phyloP scores from a whole-genome alignment of 2,329 filamentous ascomycete genomes.

The Hymenoscyphus salicellus region DNA sequence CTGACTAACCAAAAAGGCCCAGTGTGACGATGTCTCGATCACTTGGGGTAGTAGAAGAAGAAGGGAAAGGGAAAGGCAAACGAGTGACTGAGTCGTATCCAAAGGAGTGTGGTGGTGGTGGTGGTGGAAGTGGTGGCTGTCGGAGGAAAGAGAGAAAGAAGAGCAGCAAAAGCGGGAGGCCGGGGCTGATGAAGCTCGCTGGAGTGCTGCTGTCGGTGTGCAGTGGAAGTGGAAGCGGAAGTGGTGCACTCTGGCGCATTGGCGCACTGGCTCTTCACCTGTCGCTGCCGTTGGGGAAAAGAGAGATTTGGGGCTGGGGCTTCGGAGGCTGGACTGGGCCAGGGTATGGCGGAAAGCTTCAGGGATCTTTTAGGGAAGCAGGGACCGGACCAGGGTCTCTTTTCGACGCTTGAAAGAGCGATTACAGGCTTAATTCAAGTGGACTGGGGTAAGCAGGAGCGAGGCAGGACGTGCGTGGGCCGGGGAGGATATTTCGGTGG shows the following conservation, averaged over 20 bases:
- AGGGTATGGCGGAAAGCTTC: background rate
- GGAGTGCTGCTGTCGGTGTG: background rate
- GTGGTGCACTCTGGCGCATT: background rate
- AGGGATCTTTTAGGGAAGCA: background rate
- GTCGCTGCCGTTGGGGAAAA: background rate
- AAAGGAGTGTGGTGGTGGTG: slow-evolving; percentile 19
- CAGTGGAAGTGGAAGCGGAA: too few species aligned
- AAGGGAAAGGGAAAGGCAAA: slow-evolving; percentile 26
- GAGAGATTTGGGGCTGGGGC: background rate
- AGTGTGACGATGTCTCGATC: background rate
- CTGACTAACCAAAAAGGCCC: slow-evolving; percentile 23
- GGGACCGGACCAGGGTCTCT: background rate
- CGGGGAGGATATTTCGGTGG: background rate
- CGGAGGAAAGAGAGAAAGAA: slow-evolving; percentile 5
- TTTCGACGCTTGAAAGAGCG: background rate
- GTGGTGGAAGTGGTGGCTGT: slow-evolving; percentile 3
- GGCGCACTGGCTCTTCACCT: background rate
- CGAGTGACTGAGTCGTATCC: slow-evolving; percentile 21
- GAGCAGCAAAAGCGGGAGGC: slow-evolving; percentile 1
- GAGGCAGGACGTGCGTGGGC: background rate
- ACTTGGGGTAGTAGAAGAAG: slow-evolving; percentile 14
- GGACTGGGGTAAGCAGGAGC: background rate
- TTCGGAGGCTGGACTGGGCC: background rate
- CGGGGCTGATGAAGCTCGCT: background rate
- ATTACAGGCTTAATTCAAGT: background rate